Base-by-base conservation (phyloP, 1,284 basidiomycete species). In the Vanrija sp. region DNA sequence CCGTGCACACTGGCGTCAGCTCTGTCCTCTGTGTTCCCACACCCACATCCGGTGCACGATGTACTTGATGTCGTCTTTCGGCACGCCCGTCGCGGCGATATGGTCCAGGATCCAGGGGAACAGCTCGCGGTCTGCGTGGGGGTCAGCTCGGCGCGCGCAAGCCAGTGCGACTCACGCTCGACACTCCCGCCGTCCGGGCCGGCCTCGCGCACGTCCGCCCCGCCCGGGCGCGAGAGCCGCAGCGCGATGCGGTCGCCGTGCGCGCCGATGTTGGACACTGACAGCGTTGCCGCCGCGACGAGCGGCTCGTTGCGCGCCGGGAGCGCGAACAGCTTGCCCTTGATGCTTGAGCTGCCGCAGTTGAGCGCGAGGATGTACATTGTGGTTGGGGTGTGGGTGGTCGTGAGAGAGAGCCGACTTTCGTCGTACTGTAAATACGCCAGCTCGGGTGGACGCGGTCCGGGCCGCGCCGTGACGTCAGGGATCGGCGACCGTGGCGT, bases 1-100 rank as follows among this genome's bases (percentile, higher is more conserved):
- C 91, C 91, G 65, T 93, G 91, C 1, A 94, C 91, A 46, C 91
- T 86, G 52, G 6, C 1, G 43, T 55, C 38, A 51, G 55, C n/a
- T 5, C 18, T n/a, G 21, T 5, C 39, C 10, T 6, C 3, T 28
- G 5, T 5, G 26, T 40, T 38, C 25, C 51, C 25, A 14, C 21
- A 65, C 76, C 49, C 50, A 75, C 76, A 78, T 67, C 51, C 77
- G 61, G 55, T 78, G 77, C 1, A 71, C 68, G 28, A 78, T 65
- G 51, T 75, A 74, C 61, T 67, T 69, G 67, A 78, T 69, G 23
- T 74, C 70, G 50, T 63, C 60, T 16, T 71, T 46, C 16, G 73
- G 50, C 14, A 62, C 58, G 21, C 65, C 64, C 12, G 65, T 62
- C 29, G 52, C 47, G n/a, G 57, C 63, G 8, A 78, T 56, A 46